Conservation (phyloP, 495 filamentous ascomycete genomes). For the Astrocystis sublimbata region DNA sequence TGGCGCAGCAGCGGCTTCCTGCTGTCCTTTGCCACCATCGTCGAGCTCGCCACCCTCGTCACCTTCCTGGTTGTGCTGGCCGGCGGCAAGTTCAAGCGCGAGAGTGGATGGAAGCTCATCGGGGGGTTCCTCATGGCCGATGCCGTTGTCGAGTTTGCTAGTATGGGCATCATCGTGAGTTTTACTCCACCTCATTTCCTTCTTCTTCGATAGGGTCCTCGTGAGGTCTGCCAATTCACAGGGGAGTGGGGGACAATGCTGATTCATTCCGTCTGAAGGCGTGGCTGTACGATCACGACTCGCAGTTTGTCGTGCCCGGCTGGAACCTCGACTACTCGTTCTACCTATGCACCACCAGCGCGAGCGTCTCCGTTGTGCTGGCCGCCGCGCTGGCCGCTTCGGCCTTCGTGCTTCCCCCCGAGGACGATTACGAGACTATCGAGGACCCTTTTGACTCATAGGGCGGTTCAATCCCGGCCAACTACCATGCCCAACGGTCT, state of each 20-base stretch:
- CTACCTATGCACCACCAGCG: slow-evolving; percentile 75
- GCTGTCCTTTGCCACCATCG: slow-evolving; percentile 75
- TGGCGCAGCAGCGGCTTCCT: slow-evolving; percentile 87
- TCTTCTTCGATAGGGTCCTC: too few relatives aligned
- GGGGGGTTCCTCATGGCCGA: slow-evolving; percentile 61
- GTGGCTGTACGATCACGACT: slow-evolving; percentile 82
- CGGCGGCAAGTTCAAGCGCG: slow-evolving; percentile 74
- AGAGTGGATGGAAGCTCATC: slow-evolving; percentile 76
- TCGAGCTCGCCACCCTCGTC: slow-evolving; percentile 74
- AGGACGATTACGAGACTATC: slow-evolving; percentile 79
- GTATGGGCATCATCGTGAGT: slow-evolving; percentile 80
- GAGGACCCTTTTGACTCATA: slow-evolving; percentile 36
- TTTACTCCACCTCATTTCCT: slow-evolving; percentile 3
- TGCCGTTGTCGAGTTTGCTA: slow-evolving; percentile 62
- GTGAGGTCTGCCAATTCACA: too few relatives aligned
- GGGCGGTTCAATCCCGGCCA: not conserved
- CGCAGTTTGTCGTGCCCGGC: slow-evolving; percentile 76
- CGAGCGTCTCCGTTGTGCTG: slow-evolving; percentile 62
- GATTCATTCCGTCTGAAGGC: slow-evolving; percentile 49
- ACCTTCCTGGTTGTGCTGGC: slow-evolving; percentile 71
- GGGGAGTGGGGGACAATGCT: not conserved
- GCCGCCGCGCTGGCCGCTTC: slow-evolving; percentile 63
- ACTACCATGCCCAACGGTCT: not conserved
- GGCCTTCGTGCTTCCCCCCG: slow-evolving; percentile 67
- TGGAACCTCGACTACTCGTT: slow-evolving; percentile 81